Conservation (phyloP, 495 filamentous ascomycete genomes). For the Rostrohypoxylon terebratum region DNA sequence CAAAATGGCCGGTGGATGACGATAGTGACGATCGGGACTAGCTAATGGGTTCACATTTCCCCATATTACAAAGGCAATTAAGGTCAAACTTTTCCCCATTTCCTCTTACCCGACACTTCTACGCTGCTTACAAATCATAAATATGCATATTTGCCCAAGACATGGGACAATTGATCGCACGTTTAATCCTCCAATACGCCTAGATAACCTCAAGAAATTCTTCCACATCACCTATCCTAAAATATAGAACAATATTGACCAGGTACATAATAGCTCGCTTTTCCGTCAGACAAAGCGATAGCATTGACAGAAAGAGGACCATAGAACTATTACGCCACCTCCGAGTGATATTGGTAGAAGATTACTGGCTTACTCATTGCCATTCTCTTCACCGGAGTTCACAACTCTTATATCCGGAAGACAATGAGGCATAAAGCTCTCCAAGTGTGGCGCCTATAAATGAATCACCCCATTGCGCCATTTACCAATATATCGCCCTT, state of each 20-base stretch:
- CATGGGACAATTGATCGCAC: background rate
- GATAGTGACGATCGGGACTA: background rate
- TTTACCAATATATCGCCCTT: background rate
- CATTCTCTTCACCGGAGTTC: background rate
- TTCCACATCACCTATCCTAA: too few species aligned
- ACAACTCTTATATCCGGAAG: background rate
- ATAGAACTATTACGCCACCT: too few species aligned
- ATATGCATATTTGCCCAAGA: background rate
- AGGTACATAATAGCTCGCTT: too few species aligned
- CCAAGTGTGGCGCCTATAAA: background rate
- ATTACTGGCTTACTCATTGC: background rate
- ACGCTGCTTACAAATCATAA: background rate
- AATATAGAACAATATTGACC: too few species aligned
- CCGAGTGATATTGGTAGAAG: background rate
- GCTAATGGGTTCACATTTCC: background rate
- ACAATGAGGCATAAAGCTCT: background rate
- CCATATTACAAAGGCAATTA: background rate
- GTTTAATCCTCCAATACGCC: background rate
- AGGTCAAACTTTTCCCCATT: background rate
- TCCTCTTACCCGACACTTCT: background rate
- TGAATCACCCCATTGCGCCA: background rate
- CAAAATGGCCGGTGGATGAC: constrained; percentile 9
- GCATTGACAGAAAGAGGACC: background rate
- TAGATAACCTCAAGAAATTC: background rate
- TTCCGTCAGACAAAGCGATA: background rate